Percentiles rank a stretch among this genome's conserved stretches.
Evolutionary conservation across 345 rosid species (phyloP).

Genomic region (Hibiscus tridactylites): DNA sequence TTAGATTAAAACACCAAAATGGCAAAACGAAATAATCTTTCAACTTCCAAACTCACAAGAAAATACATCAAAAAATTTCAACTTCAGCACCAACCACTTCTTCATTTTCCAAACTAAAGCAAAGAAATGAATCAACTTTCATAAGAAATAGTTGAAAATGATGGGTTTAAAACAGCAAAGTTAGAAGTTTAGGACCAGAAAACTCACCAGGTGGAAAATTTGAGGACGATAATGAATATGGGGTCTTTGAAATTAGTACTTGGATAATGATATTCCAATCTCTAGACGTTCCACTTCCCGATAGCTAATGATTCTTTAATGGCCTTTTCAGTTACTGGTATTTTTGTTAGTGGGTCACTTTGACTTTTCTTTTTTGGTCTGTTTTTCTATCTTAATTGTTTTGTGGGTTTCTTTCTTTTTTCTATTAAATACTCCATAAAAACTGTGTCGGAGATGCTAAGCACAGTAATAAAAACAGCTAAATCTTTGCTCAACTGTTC

Average conservation of each 20-base stretch:
- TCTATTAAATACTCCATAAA: neutral
- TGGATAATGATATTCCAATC: slow-evolving; percentile 22
- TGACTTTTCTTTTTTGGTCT: slow-evolving; percentile 14
- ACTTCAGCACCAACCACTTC: neutral
- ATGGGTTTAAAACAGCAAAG: slow-evolving; percentile 2
- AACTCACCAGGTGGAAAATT: neutral
- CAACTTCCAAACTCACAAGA: neutral
- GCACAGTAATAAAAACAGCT: neutral
- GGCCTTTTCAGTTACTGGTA: neutral
- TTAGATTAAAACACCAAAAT: neutral
- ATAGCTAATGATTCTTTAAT: slow-evolving; percentile 27
- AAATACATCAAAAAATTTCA: neutral
- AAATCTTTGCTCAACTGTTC: neutral
- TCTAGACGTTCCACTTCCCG: slow-evolving; percentile 39
- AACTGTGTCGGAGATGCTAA: neutral
- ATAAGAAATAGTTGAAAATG: neutral
- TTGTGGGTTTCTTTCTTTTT: neutral
- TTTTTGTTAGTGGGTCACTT: slow-evolving; percentile 17
- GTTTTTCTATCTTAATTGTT: no score
- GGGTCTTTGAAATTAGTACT: neutral
- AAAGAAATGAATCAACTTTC: neutral
- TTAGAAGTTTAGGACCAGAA: neutral
- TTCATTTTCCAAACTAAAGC: neutral
- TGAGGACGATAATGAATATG: neutral
- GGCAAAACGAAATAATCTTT: neutral